These are phyloP conservation scores for Ilex paraguariensis DNA, from an alignment of 305 asterid genomes.

Conservation along the genomic window DNA sequence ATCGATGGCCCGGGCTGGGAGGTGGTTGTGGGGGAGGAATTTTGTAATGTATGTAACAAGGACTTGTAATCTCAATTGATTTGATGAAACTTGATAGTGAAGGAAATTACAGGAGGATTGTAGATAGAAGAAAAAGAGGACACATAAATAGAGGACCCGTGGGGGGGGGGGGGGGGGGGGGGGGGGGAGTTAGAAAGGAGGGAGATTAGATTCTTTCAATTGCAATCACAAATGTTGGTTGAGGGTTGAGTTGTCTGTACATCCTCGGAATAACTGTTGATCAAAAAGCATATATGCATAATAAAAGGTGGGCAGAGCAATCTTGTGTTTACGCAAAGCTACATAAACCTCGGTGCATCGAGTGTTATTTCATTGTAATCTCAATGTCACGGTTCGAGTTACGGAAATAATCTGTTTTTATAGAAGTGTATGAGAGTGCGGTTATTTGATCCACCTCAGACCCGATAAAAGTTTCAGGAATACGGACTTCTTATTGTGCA, in stretches of 20 bases:
- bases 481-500: no score
- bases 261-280: slow-evolving; percentile 35
- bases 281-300: slow-evolving; percentile 16
- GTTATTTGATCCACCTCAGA: no score
- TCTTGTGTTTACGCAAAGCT: no score
- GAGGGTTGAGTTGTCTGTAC: slow-evolving; percentile 34
- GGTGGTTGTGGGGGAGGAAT: background rate
- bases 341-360: no score
- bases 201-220: slow-evolving; percentile 9
- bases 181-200: slow-evolving; percentile 15
- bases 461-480: no score
- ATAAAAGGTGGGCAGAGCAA: slow-evolving; percentile 20
- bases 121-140: slow-evolving; percentile 37
- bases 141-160: slow-evolving; percentile 15
- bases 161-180: no score
- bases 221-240: slow-evolving; percentile 31
- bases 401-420: no score
- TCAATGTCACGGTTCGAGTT: no score
- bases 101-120: slow-evolving; percentile 34
- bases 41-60: slow-evolving; percentile 7
- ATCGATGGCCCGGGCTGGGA: background rate
- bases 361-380: no score
- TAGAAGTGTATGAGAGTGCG: no score
- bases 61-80: background rate
- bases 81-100: slow-evolving; percentile 18